A percentile compares a stretch with the other conserved stretches of the same genome.
Conservation (phyloP, 306 rosid genomes). For the Prunus campanulata region DNA sequence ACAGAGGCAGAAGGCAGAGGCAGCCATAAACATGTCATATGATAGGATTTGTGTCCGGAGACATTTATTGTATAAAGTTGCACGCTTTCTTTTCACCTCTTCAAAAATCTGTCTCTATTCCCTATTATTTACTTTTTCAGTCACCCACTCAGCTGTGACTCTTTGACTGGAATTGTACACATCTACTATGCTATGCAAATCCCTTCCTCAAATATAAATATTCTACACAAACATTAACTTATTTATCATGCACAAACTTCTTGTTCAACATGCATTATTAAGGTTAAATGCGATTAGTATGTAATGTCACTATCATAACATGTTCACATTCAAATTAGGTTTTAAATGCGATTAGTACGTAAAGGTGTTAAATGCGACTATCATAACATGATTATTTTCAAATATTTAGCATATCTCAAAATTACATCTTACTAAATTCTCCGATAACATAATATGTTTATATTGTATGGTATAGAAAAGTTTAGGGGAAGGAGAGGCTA, state of each 20-base stretch:
- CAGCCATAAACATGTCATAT: constrained; percentile 8
- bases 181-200: not conserved
- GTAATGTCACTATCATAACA: not conserved
- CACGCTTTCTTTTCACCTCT: constrained; percentile 66
- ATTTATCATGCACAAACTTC: not conserved
- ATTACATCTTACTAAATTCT: no score
- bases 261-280: not conserved
- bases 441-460: no score
- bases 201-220: not conserved
- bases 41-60: constrained; percentile 39
- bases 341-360: no score
- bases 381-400: no score
- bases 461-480: no score
- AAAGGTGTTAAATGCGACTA: no score
- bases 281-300: not conserved
- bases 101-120: constrained; percentile 34
- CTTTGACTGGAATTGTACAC: not conserved
- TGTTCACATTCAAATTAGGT: no score
- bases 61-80: constrained; percentile 80
- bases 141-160: not conserved
- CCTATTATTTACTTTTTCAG: not conserved
- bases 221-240: not conserved
- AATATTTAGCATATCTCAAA: no score
- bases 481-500: no score
- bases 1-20: not conserved